Evolutionary conservation across 2,329 filamentous ascomycete genomes (phyloP).

Genomic region (Thielaviopsis musarum): DNA sequence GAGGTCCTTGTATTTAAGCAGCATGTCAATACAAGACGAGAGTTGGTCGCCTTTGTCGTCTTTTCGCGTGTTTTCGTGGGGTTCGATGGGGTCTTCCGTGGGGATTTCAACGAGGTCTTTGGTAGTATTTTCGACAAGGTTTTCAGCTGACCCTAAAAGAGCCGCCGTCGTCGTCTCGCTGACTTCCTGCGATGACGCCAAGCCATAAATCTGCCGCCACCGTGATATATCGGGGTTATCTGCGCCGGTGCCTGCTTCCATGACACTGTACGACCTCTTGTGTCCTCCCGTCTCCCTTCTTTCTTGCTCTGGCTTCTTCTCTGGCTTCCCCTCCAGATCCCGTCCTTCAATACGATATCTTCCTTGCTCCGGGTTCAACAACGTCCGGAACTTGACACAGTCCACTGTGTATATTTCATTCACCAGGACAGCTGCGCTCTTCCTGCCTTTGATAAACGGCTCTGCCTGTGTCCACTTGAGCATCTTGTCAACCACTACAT

Average conservation of each 20-base stretch:
- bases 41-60: slow-evolving; percentile 34
- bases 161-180: background rate
- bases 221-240: background rate
- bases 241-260: background rate
- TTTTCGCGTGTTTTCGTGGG: background rate
- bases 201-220: background rate
- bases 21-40: slow-evolving; percentile 45
- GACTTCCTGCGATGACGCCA: background rate
- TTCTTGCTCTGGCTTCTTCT: background rate
- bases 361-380: slow-evolving; percentile 41
- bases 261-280: background rate
- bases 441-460: slow-evolving; percentile 21
- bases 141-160: background rate
- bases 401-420: slow-evolving; percentile 54
- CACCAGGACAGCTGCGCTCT: slow-evolving; percentile 33
- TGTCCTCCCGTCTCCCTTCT: background rate
- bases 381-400: slow-evolving; percentile 39
- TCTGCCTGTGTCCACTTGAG: slow-evolving; percentile 49
- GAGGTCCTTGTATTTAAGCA: slow-evolving; percentile 42
- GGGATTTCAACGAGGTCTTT: background rate
- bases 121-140: background rate
- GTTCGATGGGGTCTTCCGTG: slow-evolving; percentile 11
- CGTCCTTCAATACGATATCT: slow-evolving; percentile 43
- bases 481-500: slow-evolving; percentile 61
- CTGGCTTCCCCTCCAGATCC: slow-evolving; percentile 9